phyloP scores from a whole-genome alignment of 768 basidiomycete genomes.

The Suillus paluster region DNA sequence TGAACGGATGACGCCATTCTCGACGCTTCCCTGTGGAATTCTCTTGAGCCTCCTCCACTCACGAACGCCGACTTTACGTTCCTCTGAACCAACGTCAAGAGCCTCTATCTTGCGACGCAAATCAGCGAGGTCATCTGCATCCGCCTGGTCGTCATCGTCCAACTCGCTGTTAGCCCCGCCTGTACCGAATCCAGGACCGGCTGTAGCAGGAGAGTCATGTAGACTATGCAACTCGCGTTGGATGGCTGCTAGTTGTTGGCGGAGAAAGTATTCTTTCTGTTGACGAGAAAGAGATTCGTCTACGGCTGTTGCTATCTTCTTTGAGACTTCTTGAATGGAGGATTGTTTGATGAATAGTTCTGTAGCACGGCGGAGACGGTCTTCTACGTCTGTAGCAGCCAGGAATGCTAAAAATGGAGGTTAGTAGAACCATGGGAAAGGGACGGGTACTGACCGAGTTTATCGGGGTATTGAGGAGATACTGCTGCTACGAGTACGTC shows the following conservation, averaged over 20 bases:
- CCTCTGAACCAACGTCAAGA: slow-evolving; percentile 74
- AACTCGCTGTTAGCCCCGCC: slow-evolving; percentile 49
- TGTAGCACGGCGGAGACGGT: slow-evolving; percentile 68
- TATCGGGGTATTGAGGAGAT: slow-evolving; percentile 70
- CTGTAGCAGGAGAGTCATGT: slow-evolving; percentile 32
- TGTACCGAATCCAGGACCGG: slow-evolving; percentile 29
- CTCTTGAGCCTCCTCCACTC: slow-evolving; percentile 87
- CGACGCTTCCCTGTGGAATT: slow-evolving; percentile 89
- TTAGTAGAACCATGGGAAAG: not conserved
- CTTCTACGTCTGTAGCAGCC: slow-evolving; percentile 59
- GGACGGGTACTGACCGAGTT: slow-evolving; percentile 55
- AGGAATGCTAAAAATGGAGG: slow-evolving; percentile 54
- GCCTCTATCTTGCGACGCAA: slow-evolving; percentile 75
- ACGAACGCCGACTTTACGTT: slow-evolving; percentile 77
- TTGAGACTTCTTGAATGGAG: slow-evolving; percentile 79
- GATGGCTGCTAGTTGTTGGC: slow-evolving; percentile 82
- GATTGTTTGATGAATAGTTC: slow-evolving; percentile 74
- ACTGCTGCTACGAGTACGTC: slow-evolving; percentile 67
- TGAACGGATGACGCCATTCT: slow-evolving; percentile 85
- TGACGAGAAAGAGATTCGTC: slow-evolving; percentile 87
- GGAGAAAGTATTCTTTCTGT: slow-evolving; percentile 86
- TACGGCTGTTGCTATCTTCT: slow-evolving; percentile 79
- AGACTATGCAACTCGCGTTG: slow-evolving; percentile 73
- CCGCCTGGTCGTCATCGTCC: slow-evolving; percentile 80
- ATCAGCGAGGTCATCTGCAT: slow-evolving; percentile 79